These are phyloP conservation scores for Venturia effusa DNA, from an alignment of 2,329 filamentous ascomycete genomes.

Conservation along the genomic window DNA sequence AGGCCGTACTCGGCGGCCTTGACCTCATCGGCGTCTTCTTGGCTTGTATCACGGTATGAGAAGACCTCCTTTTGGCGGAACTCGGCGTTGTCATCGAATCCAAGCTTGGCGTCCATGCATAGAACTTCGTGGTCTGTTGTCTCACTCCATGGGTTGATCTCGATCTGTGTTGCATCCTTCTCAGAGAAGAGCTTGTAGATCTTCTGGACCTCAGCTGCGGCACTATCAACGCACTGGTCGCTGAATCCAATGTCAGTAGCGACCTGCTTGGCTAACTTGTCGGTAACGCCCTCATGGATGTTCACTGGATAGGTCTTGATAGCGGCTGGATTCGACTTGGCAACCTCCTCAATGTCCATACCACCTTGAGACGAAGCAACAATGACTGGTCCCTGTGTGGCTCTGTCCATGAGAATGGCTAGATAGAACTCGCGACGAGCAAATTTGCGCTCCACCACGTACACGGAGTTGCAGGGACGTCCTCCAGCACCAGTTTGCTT, in stretches of 20 bases:
- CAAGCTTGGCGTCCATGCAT: slow-evolving; percentile 98
- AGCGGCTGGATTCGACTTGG: slow-evolving; percentile 93
- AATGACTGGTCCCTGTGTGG: slow-evolving; percentile 82
- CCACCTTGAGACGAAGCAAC: slow-evolving; percentile 96
- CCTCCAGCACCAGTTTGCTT: slow-evolving; percentile 95
- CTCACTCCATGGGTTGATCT: slow-evolving; percentile 98
- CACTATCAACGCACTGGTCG: slow-evolving; percentile 92
- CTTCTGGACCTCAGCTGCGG: slow-evolving; percentile 95
- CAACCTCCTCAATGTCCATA: slow-evolving; percentile 98
- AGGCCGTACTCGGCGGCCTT: slow-evolving; percentile 86
- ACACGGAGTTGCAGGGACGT: slow-evolving; percentile 92
- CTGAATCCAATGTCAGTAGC: slow-evolving; percentile 92
- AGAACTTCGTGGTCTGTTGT: slow-evolving; percentile 96
- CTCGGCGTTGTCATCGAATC: slow-evolving; percentile 97
- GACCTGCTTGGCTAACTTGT: slow-evolving; percentile 85
- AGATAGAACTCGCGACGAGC: slow-evolving; percentile 98
- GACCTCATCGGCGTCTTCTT: slow-evolving; percentile 97
- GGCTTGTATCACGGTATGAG: slow-evolving; percentile 81
- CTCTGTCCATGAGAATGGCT: slow-evolving; percentile 95
- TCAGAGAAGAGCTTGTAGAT: slow-evolving; percentile 98
- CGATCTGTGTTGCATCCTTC: slow-evolving; percentile 97
- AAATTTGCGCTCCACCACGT: slow-evolving; percentile 99
- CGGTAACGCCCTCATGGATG: slow-evolving; percentile 89
- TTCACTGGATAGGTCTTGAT: slow-evolving; percentile 91
- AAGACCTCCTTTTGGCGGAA: slow-evolving; percentile 98